Percentiles rank a stretch among this genome's conserved stretches.
Conservation (phyloP, 257 asterid genomes). For the Plantago ovata region DNA sequence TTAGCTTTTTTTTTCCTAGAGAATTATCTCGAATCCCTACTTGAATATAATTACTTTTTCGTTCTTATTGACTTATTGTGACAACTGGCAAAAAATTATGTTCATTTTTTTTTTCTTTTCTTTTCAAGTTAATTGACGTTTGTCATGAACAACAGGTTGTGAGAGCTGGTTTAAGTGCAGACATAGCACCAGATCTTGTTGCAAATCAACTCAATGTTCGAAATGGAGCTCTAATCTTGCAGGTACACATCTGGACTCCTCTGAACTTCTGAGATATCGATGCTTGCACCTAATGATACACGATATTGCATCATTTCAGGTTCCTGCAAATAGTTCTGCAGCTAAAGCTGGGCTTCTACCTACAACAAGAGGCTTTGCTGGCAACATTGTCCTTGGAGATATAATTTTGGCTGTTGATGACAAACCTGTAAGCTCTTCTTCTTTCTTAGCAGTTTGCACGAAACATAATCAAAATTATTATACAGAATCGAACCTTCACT, state of each 20-base stretch:
- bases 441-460: neutral
- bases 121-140: neutral
- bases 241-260: slow-evolving; percentile 33
- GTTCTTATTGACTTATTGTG: too few species aligned
- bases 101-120: too few species aligned
- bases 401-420: slow-evolving; percentile 67
- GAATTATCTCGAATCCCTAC: too few species aligned
- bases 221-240: slow-evolving; percentile 81
- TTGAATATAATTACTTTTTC: too few species aligned
- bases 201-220: slow-evolving; percentile 94
- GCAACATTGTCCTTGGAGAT: slow-evolving; percentile 83
- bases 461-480: neutral
- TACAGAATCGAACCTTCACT: too few species aligned
- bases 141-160: slow-evolving; percentile 41
- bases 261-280: neutral
- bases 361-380: slow-evolving; percentile 87
- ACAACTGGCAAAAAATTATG: too few species aligned
- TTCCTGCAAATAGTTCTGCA: slow-evolving; percentile 69
- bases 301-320: slow-evolving; percentile 32
- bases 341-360: slow-evolving; percentile 75
- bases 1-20: slow-evolving; percentile 13
- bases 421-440: slow-evolving; percentile 53
- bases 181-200: slow-evolving; percentile 69
- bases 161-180: slow-evolving; percentile 75
- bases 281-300: neutral